phyloP scores from a whole-genome alignment of 768 basidiomycete species.

The Tephrocybe sp. region DNA sequence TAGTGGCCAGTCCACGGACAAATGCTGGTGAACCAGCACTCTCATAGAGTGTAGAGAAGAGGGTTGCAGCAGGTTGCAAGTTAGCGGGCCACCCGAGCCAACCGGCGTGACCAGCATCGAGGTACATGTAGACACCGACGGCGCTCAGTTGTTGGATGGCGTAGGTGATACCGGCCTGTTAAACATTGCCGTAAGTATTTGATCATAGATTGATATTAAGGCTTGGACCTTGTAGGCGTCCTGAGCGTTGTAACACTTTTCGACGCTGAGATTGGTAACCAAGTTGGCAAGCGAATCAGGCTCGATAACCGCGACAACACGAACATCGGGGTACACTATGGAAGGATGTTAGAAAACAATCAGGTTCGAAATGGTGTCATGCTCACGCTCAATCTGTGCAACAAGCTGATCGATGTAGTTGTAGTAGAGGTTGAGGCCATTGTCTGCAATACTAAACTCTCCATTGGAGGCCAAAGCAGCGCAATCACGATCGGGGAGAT shows the following conservation, averaged over 20 bases:
- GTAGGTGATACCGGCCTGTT: conserved; percentile 48
- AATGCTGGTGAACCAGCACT: conserved; percentile 54
- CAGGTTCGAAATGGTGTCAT: not conserved
- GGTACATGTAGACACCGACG: conserved; percentile 59
- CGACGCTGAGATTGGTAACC: conserved; percentile 64
- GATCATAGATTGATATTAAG: not conserved
- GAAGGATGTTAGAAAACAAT: not conserved
- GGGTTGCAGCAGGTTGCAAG: conserved; percentile 54
- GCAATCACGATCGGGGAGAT: conserved; percentile 68
- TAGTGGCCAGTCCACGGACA: conserved; percentile 64
- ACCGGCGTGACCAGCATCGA: conserved; percentile 64
- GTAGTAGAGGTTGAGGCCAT: conserved; percentile 55
- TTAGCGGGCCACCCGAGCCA: conserved; percentile 74
- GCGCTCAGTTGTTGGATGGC: conserved; percentile 55
- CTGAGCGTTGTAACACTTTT: conserved; percentile 55
- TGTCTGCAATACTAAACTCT: conserved; percentile 60
- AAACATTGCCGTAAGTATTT: not conserved
- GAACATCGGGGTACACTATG: conserved; percentile 56
- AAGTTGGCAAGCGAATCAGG: conserved; percentile 70
- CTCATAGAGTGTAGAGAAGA: conserved; percentile 51
- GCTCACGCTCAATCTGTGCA: conserved; percentile 51
- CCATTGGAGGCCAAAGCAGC: conserved; percentile 66
- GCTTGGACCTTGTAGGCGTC: conserved; percentile 46
- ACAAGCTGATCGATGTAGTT: conserved; percentile 65
- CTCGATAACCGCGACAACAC: conserved; percentile 65